phyloP scores from a whole-genome alignment of 169 alveolate genomes.

The Plasmodium fragile region DNA sequence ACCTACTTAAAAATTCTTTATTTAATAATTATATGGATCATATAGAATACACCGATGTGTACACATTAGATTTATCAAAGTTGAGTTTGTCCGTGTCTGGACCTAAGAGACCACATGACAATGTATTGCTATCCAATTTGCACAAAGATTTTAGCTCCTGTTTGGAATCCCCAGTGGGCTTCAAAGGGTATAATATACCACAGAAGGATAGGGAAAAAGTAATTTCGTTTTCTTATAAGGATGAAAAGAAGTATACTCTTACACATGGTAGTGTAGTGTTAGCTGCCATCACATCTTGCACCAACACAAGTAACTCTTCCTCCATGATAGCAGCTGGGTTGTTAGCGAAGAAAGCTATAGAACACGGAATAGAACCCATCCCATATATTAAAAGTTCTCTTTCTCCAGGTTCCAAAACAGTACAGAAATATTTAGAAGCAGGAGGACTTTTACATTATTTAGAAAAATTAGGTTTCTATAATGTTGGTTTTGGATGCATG shows the following conservation, averaged over 20 bases:
- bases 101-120: conserved; percentile 98
- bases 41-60: conserved; percentile 84
- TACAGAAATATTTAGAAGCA: conserved; percentile 83
- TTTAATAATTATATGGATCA: conserved; percentile 65
- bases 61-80: conserved; percentile 92
- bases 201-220: conserved; percentile 73
- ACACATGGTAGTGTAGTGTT: conserved; percentile 95
- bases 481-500: conserved; percentile 98
- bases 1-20: conserved; percentile 80
- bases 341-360: conserved; percentile 95
- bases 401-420: conserved; percentile 95
- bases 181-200: conserved; percentile 88
- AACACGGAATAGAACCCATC: conserved; percentile 90
- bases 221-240: conserved; percentile 78
- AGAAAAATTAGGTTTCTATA: conserved; percentile 94
- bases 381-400: conserved; percentile 96
- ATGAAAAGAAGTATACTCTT: conserved; percentile 82
- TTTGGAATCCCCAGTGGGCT: conserved; percentile 85
- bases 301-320: conserved; percentile 97
- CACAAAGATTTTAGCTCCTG: conserved; percentile 89
- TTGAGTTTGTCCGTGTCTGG: conserved; percentile 95
- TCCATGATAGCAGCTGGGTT: conserved; percentile 98
- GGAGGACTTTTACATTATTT: conserved; percentile 91
- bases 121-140: conserved; percentile 90
- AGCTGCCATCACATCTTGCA: conserved; percentile 97